Conservation (phyloP, 2,329 filamentous ascomycete genomes). For the Ascochyta clinopodiicola region DNA sequence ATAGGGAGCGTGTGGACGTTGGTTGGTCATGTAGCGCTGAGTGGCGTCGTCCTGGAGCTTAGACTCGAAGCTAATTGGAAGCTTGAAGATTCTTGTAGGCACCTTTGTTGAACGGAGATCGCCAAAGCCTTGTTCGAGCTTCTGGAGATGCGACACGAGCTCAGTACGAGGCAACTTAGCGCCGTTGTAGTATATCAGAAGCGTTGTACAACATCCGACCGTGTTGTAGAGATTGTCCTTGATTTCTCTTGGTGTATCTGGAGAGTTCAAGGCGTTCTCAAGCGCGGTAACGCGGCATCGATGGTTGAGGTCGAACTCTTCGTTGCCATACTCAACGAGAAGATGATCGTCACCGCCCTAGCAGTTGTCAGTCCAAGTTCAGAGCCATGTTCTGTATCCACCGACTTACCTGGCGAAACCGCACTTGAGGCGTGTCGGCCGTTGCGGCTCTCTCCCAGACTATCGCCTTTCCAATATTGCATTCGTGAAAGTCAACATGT, state of each 20-base stretch:
- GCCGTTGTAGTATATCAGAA: conserved; percentile 53
- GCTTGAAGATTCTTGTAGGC: conserved; percentile 51
- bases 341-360: conserved; percentile 56
- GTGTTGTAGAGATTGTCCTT: conserved; percentile 57
- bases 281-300: conserved; percentile 62
- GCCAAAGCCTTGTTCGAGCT: conserved; percentile 51
- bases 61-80: conserved; percentile 53
- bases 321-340: conserved; percentile 64
- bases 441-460: conserved; percentile 38
- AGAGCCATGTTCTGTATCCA: conserved; percentile 5
- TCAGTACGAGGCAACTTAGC: conserved; percentile 43
- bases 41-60: conserved; percentile 59
- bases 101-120: conserved; percentile 52
- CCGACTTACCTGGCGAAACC: conserved; percentile 29
- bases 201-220: conserved; percentile 58
- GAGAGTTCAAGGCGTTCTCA: conserved; percentile 55
- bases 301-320: conserved; percentile 64
- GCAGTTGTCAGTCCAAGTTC: conserved; percentile 31
- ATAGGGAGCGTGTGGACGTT: conserved; percentile 66
- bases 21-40: conserved; percentile 66
- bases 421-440: conserved; percentile 30
- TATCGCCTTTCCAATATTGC: conserved; percentile 36
- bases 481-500: conserved; percentile 36
- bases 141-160: conserved; percentile 49
- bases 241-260: conserved; percentile 47